These are phyloP conservation scores for Chloris gayana DNA, from an alignment of 176 grass and related monocot genomes.

Conservation along the genomic window DNA sequence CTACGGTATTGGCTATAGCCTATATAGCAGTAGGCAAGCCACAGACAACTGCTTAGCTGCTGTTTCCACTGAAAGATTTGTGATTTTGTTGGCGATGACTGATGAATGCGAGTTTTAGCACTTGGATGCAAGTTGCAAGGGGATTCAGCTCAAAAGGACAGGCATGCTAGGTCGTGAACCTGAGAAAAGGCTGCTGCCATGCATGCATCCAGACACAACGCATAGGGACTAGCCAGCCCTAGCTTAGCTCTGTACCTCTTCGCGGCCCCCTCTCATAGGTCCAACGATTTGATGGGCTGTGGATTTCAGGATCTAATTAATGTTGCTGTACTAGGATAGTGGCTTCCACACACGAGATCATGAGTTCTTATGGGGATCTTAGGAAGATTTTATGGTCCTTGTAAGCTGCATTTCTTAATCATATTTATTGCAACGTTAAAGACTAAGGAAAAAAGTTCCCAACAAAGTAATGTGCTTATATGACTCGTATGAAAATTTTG, in stretches of 20 bases:
- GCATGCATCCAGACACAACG: constrained; percentile 45
- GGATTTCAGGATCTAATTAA: constrained; percentile 53
- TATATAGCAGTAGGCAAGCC: constrained; percentile 13
- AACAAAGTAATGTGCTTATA: too few relatives aligned
- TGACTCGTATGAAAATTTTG: too few relatives aligned
- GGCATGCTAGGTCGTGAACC: constrained; percentile 50
- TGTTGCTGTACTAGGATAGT: constrained; percentile 49
- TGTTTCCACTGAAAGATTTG: constrained; percentile 52
- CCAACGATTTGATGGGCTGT: constrained; percentile 56
- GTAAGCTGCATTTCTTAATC: constrained; percentile 18
- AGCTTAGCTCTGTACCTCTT: constrained; percentile 47
- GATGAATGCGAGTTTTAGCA: constrained; percentile 39
- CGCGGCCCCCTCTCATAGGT: constrained; percentile 24
- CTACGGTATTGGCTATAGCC: constrained; percentile 23
- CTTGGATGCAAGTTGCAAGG: constrained; percentile 43
- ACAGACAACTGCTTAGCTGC: constrained; percentile 29
- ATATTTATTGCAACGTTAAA: constrained; percentile 5
- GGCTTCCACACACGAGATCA: constrained; percentile 43
- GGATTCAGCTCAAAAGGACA: constrained; percentile 47
- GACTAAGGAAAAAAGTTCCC: neutral
- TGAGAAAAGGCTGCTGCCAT: constrained; percentile 52
- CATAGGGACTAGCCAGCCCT: constrained; percentile 44
- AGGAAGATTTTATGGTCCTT: constrained; percentile 39
- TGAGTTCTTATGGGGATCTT: constrained; percentile 32
- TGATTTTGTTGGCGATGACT: constrained; percentile 38